These are phyloP conservation scores for Colletotrichum liaoningense DNA, from an alignment of 2,329 filamentous ascomycete species.

Conservation along the genomic window DNA sequence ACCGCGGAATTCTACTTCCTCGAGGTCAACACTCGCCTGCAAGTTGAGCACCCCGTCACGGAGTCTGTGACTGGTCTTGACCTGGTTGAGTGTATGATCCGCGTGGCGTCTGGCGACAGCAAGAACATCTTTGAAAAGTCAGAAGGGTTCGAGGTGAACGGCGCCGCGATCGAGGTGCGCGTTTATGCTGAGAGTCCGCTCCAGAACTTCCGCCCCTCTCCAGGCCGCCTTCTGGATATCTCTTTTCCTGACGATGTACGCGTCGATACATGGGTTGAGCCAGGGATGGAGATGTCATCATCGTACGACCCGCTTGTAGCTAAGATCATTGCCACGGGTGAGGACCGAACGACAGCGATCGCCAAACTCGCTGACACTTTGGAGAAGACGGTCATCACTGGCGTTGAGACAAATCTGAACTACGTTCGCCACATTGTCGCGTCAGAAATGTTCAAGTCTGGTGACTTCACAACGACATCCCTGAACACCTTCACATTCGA, in stretches of 20 bases:
- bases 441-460: conserved; percentile 42
- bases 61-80: conserved; percentile 52
- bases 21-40: conserved; percentile 60
- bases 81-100: conserved; percentile 47
- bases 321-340: conserved; percentile 76
- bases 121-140: conserved; percentile 23
- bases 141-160: conserved; percentile 57
- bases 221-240: conserved; percentile 73
- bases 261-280: conserved; percentile 77
- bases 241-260: conserved; percentile 68
- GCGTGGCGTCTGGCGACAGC: conserved; percentile 58
- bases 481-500: conserved; percentile 45
- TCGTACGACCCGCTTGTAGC: conserved; percentile 84
- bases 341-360: conserved; percentile 69
- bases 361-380: conserved; percentile 72
- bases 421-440: conserved; percentile 46
- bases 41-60: conserved; percentile 60
- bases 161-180: conserved; percentile 77
- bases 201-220: conserved; percentile 74
- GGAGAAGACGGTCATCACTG: conserved; percentile 54
- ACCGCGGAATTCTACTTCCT: conserved; percentile 56
- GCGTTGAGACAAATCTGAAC: conserved; percentile 49
- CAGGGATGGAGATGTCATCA: conserved; percentile 77
- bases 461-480: conserved; percentile 47
- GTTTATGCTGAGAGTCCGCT: conserved; percentile 80